phyloP scores from a whole-genome alignment of 495 filamentous ascomycete species.

The Penicillium silybi region DNA sequence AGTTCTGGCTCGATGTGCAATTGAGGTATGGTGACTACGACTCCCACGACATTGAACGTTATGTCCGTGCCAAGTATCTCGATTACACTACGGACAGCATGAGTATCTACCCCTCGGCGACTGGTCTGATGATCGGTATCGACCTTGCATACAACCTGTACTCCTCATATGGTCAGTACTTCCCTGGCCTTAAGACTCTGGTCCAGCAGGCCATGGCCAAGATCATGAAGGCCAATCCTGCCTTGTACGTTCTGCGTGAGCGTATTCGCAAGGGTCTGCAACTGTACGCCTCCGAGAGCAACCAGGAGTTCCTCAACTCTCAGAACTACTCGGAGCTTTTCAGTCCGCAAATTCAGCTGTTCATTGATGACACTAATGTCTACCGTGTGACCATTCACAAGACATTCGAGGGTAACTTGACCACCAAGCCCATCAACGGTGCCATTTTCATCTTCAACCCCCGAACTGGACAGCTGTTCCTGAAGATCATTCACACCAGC shows the following conservation, averaged over 20 bases:
- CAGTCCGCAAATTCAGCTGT: conserved; percentile 97
- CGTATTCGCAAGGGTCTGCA: conserved; percentile 99
- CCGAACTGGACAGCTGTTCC: conserved; percentile 92
- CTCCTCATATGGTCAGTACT: conserved; percentile 97
- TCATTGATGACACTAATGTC: conserved; percentile 99
- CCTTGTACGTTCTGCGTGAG: conserved; percentile 92
- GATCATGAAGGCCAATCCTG: conserved; percentile 99
- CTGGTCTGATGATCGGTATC: conserved; percentile 96
- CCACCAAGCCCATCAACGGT: conserved; percentile 99
- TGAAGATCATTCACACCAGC: conserved; percentile 99
- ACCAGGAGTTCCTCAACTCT: conserved; percentile 98
- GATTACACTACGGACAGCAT: conserved; percentile 99
- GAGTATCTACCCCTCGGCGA: conserved; percentile 98
- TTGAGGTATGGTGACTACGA: conserved; percentile 98
- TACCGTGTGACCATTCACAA: conserved; percentile 99
- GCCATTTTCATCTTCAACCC: conserved; percentile 99
- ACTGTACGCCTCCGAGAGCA: conserved; percentile 97
- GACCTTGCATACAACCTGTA: conserved; percentile 98
- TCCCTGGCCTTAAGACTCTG: conserved; percentile 95
- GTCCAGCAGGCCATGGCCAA: conserved; percentile 98
- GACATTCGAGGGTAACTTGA: conserved; percentile 98
- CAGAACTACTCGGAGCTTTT: conserved; percentile 99
- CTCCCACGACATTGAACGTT: conserved; percentile 97
- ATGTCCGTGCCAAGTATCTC: conserved; percentile 95
- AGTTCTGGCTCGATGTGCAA: conserved; percentile 99